Evolutionary conservation across 2,329 filamentous ascomycete genomes (phyloP).

Genomic region (Alternaria conjuncta): DNA sequence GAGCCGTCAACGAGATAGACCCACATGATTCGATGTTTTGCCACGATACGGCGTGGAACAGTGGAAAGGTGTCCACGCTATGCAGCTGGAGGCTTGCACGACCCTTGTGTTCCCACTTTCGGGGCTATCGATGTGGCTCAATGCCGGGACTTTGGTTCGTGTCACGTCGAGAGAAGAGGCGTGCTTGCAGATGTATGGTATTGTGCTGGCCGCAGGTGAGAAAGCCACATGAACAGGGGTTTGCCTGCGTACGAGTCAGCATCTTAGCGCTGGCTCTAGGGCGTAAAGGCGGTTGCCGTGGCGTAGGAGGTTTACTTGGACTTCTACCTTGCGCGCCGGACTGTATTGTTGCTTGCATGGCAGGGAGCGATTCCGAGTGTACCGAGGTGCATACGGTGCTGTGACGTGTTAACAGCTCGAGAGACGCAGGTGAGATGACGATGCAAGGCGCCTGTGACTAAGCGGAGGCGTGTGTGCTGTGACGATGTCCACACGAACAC

Average conservation of each 20-base stretch:
- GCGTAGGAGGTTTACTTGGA: conserved; percentile 1
- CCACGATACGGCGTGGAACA: conserved; percentile 3
- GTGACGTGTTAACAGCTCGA: neutral
- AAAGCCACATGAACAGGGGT: conserved; percentile 2
- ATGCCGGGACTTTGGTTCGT: conserved; percentile 2
- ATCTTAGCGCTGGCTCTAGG: neutral
- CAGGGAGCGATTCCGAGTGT: neutral
- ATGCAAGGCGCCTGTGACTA: conserved; percentile 3
- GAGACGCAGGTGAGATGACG: conserved; percentile 4
- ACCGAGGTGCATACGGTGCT: neutral
- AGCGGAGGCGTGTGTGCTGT: neutral
- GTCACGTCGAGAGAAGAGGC: conserved; percentile 4
- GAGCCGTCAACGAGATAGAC: neutral
- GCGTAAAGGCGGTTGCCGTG: neutral
- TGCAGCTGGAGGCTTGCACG: neutral
- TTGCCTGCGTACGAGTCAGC: neutral
- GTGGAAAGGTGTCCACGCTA: neutral
- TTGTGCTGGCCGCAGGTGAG: conserved; percentile 1
- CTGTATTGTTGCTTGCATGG: neutral
- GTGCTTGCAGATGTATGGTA: neutral
- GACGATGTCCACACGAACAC: neutral
- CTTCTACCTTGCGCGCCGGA: neutral
- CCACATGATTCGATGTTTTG: conserved; percentile 2
- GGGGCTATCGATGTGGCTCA: neutral
- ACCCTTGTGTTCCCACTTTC: neutral